Evolutionary conservation across 352 stramenopile species (phyloP), one percentile per base, ranked within the genome.

Genomic region (Globisporangium nodosum): DNA sequence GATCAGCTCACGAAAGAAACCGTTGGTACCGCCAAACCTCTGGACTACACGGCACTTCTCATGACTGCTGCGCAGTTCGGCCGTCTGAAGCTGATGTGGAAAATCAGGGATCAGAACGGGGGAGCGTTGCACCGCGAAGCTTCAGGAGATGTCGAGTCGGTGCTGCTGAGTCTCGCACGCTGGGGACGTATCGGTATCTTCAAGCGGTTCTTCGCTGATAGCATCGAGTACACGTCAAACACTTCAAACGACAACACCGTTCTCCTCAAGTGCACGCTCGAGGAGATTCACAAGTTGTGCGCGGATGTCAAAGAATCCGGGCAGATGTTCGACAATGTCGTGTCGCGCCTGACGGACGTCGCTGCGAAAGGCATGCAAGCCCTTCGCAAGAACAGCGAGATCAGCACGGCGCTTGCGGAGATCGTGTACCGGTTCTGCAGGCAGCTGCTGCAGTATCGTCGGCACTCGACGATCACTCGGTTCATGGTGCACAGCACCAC

Each of bases 341-440:
- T 35, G 5, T 20, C 33, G 11, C 54, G 43, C 30, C 35, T 59
- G 43, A 21, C 5, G 16, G n/a, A 21, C 9, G 8, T 52, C 11
- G 24, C 15, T 12, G 24, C 8, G 11, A 16, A 20, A 21, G 13
- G 13, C 18, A 20, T 27, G n/a, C 3, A 45, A 5, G 33, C 11
- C 11, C 15, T 46, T 55, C 30, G 40, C 1, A 20, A n/a, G n/a
- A 39, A 6, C 9, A 15, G 18, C 15, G n/a, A 33, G 2, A 45
- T 16, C 43, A 52, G 13, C 24, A 37, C 7, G 15, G 16, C 13
- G 13, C 40, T 59, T n/a, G 43, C 42, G 18, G 43, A 43, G 8
- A 52, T 59, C 42, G 43, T 59, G 42, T 59, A 52, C 31, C 3
- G 27, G 24, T 39, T 52, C n/a, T 51, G 43, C n/a, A 8, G 54